Evolutionary conservation across 2,329 filamentous ascomycete genomes (phyloP).

Genomic region (Fusarium setosum): DNA sequence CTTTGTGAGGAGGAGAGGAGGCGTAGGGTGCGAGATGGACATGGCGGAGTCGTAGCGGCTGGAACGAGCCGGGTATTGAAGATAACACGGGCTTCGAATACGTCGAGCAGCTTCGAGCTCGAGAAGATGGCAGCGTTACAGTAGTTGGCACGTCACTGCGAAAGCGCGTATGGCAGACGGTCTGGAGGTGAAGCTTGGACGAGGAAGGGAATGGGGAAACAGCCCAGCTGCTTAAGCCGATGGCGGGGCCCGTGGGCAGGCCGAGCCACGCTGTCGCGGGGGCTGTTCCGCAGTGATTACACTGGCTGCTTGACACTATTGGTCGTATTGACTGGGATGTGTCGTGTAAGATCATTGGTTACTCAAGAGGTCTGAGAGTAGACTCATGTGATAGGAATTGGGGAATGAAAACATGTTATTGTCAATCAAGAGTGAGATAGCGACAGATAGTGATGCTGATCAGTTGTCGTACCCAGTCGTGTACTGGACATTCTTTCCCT

Average conservation of each 20-base stretch:
- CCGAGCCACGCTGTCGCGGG: neutral
- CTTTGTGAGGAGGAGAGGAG: constrained; percentile 73
- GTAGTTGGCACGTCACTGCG: neutral
- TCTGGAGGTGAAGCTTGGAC: constrained; percentile 20
- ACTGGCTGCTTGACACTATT: constrained; percentile 15
- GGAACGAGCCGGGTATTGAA: too few relatives aligned
- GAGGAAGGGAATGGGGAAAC: constrained; percentile 32
- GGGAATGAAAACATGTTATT: too few relatives aligned
- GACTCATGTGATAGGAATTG: too few relatives aligned
- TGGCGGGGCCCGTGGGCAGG: constrained; percentile 18
- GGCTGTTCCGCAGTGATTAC: constrained; percentile 2
- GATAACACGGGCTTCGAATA: neutral
- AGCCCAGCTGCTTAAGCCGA: constrained; percentile 20
- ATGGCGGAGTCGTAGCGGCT: constrained; percentile 35
- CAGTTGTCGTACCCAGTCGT: too few relatives aligned
- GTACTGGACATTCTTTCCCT: neutral
- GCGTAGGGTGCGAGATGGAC: constrained; percentile 56
- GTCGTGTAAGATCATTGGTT: constrained; percentile 45
- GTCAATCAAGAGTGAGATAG: neutral
- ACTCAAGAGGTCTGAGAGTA: neutral
- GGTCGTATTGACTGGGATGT: constrained; percentile 3
- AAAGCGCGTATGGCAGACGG: constrained; percentile 1
- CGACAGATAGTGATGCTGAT: neutral
- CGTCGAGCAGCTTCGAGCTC: neutral
- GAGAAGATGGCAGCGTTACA: neutral